Conservation (phyloP, 108 stramenopile genomes). For the Asterionellopsis glacialis region DNA sequence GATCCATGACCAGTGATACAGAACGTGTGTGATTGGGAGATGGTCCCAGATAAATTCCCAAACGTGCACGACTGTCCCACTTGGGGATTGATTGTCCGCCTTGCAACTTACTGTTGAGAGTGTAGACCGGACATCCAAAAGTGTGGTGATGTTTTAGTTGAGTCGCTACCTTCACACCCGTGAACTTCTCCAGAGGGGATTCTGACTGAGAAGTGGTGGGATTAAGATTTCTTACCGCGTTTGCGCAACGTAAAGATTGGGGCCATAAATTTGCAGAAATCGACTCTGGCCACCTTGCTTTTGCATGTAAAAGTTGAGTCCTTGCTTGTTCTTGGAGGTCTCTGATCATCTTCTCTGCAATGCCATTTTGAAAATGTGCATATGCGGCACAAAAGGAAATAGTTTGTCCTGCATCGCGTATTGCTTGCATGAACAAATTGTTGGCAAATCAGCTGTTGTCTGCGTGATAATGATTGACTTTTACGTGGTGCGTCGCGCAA, state of each 20-base stretch:
- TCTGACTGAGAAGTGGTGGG: neutral
- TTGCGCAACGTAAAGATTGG: constrained; percentile 14
- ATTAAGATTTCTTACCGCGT: constrained; percentile 11
- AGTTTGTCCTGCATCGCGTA: neutral
- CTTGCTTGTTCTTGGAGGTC: constrained; percentile 30
- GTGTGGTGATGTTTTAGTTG: constrained; percentile 11
- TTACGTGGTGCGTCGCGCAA: constrained; percentile 5
- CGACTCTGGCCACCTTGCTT: constrained; percentile 18
- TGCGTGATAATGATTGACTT: constrained; percentile 18
- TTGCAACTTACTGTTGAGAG: constrained; percentile 13
- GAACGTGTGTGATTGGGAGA: constrained; percentile 10
- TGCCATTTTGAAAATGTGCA: constrained; percentile 44
- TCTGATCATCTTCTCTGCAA: constrained; percentile 33
- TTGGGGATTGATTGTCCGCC: constrained; percentile 26
- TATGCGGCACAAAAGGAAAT: constrained; percentile 29
- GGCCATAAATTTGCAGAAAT: constrained; percentile 38
- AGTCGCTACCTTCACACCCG: neutral
- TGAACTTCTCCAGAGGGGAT: constrained; percentile 11
- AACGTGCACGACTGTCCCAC: constrained; percentile 20
- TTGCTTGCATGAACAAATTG: constrained; percentile 8
- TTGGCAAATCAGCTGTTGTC: constrained; percentile 32
- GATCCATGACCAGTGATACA: constrained; percentile 18
- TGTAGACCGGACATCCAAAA: constrained; percentile 31
- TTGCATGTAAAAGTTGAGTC: constrained; percentile 31
- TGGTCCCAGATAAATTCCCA: constrained; percentile 19